Conservation (phyloP, 805 yeast genomes). For the Zygoascus ofunaensis region DNA sequence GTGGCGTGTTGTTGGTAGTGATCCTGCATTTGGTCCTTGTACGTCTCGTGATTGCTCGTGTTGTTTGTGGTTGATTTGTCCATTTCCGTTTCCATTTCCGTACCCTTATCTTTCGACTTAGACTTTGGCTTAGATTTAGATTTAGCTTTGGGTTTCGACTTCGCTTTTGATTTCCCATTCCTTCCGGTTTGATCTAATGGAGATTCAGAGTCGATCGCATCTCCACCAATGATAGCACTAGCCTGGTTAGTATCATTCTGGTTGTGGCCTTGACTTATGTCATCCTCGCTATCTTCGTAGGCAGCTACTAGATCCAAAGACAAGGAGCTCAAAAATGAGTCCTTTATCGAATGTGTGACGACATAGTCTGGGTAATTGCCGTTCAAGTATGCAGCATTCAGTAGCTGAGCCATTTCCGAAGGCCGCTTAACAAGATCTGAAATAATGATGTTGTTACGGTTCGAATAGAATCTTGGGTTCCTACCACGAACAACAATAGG, state of each 20-base stretch:
- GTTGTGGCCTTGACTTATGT: not conserved
- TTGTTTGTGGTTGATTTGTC: too few relatives aligned
- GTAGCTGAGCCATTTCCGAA: constrained; percentile 1
- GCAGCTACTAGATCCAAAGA: too few relatives aligned
- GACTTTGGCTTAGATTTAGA: not conserved
- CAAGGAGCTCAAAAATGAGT: too few relatives aligned
- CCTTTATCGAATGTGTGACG: too few relatives aligned
- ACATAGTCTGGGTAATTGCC: not conserved
- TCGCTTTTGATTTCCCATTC: not conserved
- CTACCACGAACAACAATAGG: constrained; percentile 54
- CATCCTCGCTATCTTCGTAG: too few relatives aligned
- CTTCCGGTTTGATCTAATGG: not conserved
- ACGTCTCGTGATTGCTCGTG: too few relatives aligned
- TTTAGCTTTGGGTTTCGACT: not conserved
- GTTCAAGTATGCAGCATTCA: not conserved
- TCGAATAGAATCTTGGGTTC: constrained; percentile 51
- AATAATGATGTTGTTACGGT: constrained; percentile 42
- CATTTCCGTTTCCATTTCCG: not conserved
- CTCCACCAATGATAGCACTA: too few relatives aligned
- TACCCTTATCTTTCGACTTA: not conserved
- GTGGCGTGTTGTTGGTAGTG: too few relatives aligned
- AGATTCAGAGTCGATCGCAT: too few relatives aligned
- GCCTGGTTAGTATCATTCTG: not conserved
- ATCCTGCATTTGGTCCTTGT: too few relatives aligned
- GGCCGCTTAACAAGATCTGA: constrained; percentile 14